Conservation (phyloP, 2,329 filamentous ascomycete species). For the Nemania sp. region DNA sequence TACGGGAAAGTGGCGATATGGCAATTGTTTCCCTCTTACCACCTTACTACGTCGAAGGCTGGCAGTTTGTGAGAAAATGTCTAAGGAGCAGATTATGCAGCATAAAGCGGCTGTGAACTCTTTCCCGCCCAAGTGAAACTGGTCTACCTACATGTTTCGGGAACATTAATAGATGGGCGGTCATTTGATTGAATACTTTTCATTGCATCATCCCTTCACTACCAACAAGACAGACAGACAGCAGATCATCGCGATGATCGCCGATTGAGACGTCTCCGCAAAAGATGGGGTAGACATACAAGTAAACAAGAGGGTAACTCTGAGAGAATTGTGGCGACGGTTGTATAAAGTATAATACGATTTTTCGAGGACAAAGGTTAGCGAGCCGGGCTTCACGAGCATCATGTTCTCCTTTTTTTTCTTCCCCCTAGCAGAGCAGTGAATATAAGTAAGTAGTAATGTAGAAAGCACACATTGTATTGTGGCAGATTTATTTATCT, state of each 20-base stretch:
- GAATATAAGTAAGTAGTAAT: constrained; percentile 38
- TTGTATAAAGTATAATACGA: constrained; percentile 37
- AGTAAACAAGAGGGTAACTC: constrained; percentile 7
- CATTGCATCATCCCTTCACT: background rate
- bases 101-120: constrained; percentile 5
- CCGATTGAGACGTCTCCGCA: constrained; percentile 4
- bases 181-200: constrained; percentile 33
- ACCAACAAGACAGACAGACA: background rate
- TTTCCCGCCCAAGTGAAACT: constrained; percentile 18
- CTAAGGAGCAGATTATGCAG: background rate
- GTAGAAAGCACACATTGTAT: constrained; percentile 30
- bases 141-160: constrained; percentile 23
- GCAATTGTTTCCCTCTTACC: constrained; percentile 1
- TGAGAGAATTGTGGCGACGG: background rate
- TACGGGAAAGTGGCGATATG: background rate
- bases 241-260: constrained; percentile 5
- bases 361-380: constrained; percentile 30
- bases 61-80: background rate
- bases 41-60: background rate
- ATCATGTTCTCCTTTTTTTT: constrained; percentile 36
- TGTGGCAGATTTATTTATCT: background rate
- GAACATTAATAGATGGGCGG: constrained; percentile 22
- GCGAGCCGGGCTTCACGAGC: constrained; percentile 35
- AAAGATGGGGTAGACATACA: constrained; percentile 17
- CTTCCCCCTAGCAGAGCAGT: no score